phyloP scores from a whole-genome alignment of 805 yeast species.

The Metschnikowia gruessii region DNA sequence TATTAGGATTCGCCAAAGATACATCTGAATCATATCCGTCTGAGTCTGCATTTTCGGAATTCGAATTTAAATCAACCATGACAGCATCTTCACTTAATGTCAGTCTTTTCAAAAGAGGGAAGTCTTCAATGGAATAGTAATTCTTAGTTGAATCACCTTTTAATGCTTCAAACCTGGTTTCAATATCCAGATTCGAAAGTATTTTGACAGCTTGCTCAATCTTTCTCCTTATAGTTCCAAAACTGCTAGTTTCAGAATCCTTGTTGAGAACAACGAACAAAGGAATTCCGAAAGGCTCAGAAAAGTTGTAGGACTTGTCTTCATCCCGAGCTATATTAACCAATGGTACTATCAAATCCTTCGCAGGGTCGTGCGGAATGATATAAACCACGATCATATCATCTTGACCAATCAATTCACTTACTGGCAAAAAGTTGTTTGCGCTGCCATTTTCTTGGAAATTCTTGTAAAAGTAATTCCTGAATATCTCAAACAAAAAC shows the following conservation, averaged over 20 bases:
- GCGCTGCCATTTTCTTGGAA: constrained; percentile 57
- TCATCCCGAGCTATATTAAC: constrained; percentile 43
- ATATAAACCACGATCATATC: constrained; percentile 69
- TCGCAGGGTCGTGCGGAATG: constrained; percentile 44
- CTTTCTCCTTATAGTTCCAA: constrained; percentile 55
- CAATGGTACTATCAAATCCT: constrained; percentile 54
- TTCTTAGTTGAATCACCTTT: constrained; percentile 17
- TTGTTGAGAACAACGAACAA: constrained; percentile 59
- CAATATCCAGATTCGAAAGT: constrained; percentile 26
- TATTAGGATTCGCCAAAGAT: constrained; percentile 51
- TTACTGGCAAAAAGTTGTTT: constrained; percentile 58
- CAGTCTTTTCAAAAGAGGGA: constrained; percentile 29
- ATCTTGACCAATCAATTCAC: constrained; percentile 58
- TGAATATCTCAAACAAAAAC: constrained; percentile 49
- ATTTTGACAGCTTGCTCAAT: constrained; percentile 41
- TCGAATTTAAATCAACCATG: constrained; percentile 16
- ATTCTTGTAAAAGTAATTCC: constrained; percentile 62
- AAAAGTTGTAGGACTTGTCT: constrained; percentile 33
- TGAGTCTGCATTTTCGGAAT: not conserved
- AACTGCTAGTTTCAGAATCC: constrained; percentile 50
- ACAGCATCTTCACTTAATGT: constrained; percentile 15
- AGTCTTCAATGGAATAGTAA: constrained; percentile 28
- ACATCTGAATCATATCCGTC: constrained; percentile 46
- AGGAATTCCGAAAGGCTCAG: constrained; percentile 69
- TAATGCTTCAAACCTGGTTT: constrained; percentile 22